Evolutionary conservation across 176 grass and related monocot species (phyloP).

Genomic region (Themeda triandra): DNA sequence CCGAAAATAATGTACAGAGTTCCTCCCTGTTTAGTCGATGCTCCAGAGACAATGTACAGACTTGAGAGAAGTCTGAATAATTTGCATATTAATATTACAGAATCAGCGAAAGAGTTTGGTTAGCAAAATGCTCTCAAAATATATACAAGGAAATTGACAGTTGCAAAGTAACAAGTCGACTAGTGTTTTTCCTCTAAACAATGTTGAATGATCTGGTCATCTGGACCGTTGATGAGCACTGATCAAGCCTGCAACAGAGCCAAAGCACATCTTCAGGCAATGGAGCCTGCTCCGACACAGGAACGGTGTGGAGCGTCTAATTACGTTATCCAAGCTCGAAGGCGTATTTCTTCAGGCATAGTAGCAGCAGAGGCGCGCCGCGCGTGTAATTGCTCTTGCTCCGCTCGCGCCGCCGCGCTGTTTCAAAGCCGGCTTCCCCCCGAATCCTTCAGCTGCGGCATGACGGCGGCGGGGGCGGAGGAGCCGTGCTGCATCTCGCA

Average conservation of each 20-base stretch:
- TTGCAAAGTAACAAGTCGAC: too few species aligned
- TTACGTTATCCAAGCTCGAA: neutral
- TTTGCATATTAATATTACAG: too few species aligned
- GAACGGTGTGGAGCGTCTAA: rapidly evolving
- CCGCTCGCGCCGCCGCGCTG: too few species aligned
- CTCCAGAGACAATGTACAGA: too few species aligned
- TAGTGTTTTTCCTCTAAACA: too few species aligned
- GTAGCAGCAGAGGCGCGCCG: neutral
- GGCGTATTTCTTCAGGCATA: neutral
- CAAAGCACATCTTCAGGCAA: neutral
- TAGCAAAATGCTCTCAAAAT: neutral
- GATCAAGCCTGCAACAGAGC: neutral
- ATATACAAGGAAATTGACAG: neutral
- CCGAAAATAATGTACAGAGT: too few species aligned
- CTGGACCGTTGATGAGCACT: neutral
- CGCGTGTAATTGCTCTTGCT: neutral
- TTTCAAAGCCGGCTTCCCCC: neutral
- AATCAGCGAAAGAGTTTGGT: too few species aligned
- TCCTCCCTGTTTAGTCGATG: too few species aligned
- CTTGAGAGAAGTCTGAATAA: too few species aligned
- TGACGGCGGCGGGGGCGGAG: neutral
- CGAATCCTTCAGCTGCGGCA: neutral
- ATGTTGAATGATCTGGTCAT: neutral
- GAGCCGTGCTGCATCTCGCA: conserved; percentile 74
- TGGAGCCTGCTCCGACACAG: too few species aligned